Percentiles rank a stretch among this genome's conserved stretches.
Evolutionary conservation across 2,329 filamentous ascomycete genomes (phyloP).

Genomic region (Biscogniauxia marginata): DNA sequence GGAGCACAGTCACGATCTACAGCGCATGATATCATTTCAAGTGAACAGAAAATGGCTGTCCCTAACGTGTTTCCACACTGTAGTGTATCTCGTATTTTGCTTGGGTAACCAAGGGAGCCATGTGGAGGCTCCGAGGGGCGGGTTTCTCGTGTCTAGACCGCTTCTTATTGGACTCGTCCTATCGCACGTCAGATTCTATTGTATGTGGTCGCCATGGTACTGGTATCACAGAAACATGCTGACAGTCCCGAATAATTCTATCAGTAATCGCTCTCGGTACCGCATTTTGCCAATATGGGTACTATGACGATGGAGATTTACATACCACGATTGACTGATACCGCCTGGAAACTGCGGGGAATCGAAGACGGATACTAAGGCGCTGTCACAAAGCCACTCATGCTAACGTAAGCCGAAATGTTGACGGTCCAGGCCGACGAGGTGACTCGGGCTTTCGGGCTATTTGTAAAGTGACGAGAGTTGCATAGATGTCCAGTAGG

Average conservation of each 20-base stretch:
- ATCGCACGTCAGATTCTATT: not conserved
- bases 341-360: not conserved
- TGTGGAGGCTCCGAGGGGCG: not conserved
- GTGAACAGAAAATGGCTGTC: not conserved
- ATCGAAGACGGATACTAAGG: no score
- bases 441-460: no score
- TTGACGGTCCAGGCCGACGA: no score
- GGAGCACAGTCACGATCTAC: not conserved
- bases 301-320: not conserved
- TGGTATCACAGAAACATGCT: not conserved
- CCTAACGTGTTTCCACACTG: not conserved
- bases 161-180: not conserved
- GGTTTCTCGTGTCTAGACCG: not conserved
- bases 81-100: no score
- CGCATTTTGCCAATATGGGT: not conserved
- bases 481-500: no score
- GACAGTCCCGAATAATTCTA: not conserved
- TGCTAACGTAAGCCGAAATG: no score
- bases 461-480: no score
- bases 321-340: not conserved
- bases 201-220: not conserved
- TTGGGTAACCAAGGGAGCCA: no score
- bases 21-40: not conserved
- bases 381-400: no score
- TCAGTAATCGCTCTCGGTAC: not conserved